Evolutionary conservation across 148 eudicot genomes (phyloP).

Genomic region (Drosera capensis): DNA sequence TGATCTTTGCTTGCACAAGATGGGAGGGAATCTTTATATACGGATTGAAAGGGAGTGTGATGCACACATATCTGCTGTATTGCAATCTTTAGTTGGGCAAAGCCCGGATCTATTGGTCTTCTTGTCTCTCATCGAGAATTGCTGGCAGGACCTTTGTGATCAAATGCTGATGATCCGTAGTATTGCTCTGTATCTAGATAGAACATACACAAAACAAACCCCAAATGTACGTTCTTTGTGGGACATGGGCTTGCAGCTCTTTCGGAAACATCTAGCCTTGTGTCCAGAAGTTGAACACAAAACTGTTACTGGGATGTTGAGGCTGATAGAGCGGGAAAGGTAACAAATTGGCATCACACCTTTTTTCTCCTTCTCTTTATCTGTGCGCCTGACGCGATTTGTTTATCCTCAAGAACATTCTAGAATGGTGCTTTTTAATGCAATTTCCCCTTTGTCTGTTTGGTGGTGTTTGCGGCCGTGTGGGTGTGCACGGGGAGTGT

Average conservation of each 20-base stretch:
- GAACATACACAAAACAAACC: constrained; percentile 87
- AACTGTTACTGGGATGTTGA: constrained; percentile 82
- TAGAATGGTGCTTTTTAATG: too few species aligned
- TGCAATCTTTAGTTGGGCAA: constrained; percentile 77
- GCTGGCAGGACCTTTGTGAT: constrained; percentile 97
- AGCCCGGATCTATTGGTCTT: constrained; percentile 90
- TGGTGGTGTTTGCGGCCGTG: too few species aligned
- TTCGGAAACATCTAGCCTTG: constrained; percentile 68
- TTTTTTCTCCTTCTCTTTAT: too few species aligned
- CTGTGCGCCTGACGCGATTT: too few species aligned
- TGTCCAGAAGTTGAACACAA: constrained; percentile 92
- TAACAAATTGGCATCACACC: too few species aligned
- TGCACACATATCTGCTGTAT: constrained; percentile 52
- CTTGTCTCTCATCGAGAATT: constrained; percentile 73
- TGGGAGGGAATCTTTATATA: constrained; percentile 87
- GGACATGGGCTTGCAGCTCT: constrained; percentile 99
- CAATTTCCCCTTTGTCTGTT: too few species aligned
- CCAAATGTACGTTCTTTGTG: constrained; percentile 74
- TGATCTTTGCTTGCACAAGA: constrained; percentile 81
- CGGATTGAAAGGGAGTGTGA: constrained; percentile 85
- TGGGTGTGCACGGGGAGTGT: too few species aligned
- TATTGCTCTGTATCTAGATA: constrained; percentile 88
- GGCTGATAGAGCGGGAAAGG: constrained; percentile 97
- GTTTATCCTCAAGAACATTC: too few species aligned
- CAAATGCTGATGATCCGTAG: constrained; percentile 97